Evolutionary conservation across 495 filamentous ascomycete species (phyloP).

Genomic region (Podospora sp.): DNA sequence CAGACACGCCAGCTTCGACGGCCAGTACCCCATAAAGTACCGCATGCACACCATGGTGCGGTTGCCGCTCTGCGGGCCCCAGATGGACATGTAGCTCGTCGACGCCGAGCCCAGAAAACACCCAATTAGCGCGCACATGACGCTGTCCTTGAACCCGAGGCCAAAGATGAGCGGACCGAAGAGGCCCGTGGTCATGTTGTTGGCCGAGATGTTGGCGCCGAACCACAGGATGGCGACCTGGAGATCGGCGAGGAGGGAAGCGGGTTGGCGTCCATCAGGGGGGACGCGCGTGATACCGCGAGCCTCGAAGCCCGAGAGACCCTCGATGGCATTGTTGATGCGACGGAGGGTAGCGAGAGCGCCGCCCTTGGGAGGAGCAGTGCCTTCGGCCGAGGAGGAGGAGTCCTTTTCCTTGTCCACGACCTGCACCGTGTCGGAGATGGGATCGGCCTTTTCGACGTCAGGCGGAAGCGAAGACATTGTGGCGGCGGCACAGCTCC

Average conservation of each 20-base stretch:
- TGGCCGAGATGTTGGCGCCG: constrained; percentile 73
- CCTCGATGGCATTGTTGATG: constrained; percentile 36
- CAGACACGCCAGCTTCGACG: constrained; percentile 70
- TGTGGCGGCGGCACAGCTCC: background rate
- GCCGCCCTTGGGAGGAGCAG: background rate
- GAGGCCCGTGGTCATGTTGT: constrained; percentile 76
- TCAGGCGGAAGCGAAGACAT: background rate
- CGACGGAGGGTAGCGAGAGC: constrained; percentile 13
- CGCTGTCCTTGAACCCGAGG: constrained; percentile 67
- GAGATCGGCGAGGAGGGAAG: constrained; percentile 59
- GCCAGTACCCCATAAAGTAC: constrained; percentile 82
- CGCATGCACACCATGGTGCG: constrained; percentile 60
- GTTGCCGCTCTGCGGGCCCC: constrained; percentile 71
- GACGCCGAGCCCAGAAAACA: constrained; percentile 59
- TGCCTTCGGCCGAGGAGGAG: constrained; percentile 6
- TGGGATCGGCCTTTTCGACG: constrained; percentile 1
- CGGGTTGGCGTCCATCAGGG: constrained; percentile 62
- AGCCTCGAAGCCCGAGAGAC: constrained; percentile 59
- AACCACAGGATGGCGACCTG: constrained; percentile 73
- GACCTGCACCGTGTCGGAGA: background rate
- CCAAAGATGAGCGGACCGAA: constrained; percentile 70
- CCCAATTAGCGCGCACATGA: constrained; percentile 68
- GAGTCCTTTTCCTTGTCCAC: background rate
- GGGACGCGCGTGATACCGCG: constrained; percentile 72
- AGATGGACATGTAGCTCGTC: constrained; percentile 71